phyloP scores from a whole-genome alignment of 1,284 basidiomycete species.

The Takashimella tepidaria region DNA sequence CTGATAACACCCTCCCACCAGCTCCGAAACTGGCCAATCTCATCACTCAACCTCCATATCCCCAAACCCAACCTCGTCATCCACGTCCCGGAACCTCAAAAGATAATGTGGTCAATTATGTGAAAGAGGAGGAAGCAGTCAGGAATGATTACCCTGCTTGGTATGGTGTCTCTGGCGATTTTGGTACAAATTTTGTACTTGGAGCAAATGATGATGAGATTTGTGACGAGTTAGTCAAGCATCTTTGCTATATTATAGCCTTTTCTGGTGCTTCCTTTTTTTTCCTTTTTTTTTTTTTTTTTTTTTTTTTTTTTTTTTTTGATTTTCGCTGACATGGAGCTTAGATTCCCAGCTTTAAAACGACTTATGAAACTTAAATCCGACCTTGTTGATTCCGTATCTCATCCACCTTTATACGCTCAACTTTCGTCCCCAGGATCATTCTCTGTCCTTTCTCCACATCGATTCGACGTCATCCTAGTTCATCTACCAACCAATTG shows the following conservation, averaged over 20 bases:
- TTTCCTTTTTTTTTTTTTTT: too few relatives aligned
- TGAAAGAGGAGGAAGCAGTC: constrained; percentile 87
- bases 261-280: not conserved
- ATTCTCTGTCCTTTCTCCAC: constrained; percentile 10
- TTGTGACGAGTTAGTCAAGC: constrained; percentile 81
- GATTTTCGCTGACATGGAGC: not conserved
- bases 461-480: constrained; percentile 84
- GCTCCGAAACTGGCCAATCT: constrained; percentile 15
- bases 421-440: constrained; percentile 16
- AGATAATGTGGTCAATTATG: constrained; percentile 56
- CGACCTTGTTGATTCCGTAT: constrained; percentile 23
- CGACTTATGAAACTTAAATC: constrained; percentile 73
- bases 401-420: constrained; percentile 42
- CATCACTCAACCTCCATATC: constrained; percentile 31
- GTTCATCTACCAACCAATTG: constrained; percentile 80
- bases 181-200: constrained; percentile 85
- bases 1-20: constrained; percentile 49
- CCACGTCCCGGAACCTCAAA: constrained; percentile 20
- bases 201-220: constrained; percentile 77
- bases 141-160: constrained; percentile 88
- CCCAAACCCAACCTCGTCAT: constrained; percentile 11
- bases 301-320: too few relatives aligned
- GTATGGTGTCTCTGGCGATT: constrained; percentile 83
- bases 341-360: constrained; percentile 85
- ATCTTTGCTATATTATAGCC: too few relatives aligned